Evolutionary conservation across 2,329 filamentous ascomycete species (phyloP), one percentile per base, ranked within the genome.

Genomic region (Xylariaceae sp.): DNA sequence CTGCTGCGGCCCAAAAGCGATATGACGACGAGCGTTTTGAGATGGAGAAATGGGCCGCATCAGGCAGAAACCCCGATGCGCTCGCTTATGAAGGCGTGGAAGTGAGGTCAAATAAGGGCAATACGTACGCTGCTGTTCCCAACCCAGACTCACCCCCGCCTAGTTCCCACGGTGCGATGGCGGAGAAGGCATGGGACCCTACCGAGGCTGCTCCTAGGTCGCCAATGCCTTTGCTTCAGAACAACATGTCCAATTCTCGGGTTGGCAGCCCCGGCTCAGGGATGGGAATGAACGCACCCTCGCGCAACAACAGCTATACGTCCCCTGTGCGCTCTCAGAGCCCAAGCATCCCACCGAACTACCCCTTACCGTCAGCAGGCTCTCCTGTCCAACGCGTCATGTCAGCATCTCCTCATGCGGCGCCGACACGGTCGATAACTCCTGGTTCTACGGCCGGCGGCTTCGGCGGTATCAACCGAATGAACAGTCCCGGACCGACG

Each of bases 11-110:
- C 14, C 68, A 67, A 25, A 64, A 71, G 45, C 66, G 67, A 42
- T 65, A 68, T 22, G 67, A 74, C 39, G 61, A 69, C 7, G 76
- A 80, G 53, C 73, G 72, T 32, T 50, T 71, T 3, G 78, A 80
- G 58, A 61, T 79, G 32, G 73, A 77, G 52, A 64, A 68, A 11
- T 74, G 75, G 65, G 65, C 69, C 45, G 70, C 67, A 50, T 65
- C 64, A 42, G 75, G 75, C 35, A 58, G 74, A 52, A 61, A 77
- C 58, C 72, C 74, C 1, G 75, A 78, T 56, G 37, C 36, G 37
- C 48, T 55, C n/a, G 34, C 43, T 11, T 55, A 49, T 16, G 48
- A 50, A 8, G 53, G 53, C 12, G 40, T 43, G 2, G 50, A 44
- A 27, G 51, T 53, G 12, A 22, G 7, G 11, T 38, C 43, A 12